These are phyloP conservation scores for Termitomyces sp. DNA, from an alignment of 1,284 basidiomycete genomes.

Conservation along the genomic window DNA sequence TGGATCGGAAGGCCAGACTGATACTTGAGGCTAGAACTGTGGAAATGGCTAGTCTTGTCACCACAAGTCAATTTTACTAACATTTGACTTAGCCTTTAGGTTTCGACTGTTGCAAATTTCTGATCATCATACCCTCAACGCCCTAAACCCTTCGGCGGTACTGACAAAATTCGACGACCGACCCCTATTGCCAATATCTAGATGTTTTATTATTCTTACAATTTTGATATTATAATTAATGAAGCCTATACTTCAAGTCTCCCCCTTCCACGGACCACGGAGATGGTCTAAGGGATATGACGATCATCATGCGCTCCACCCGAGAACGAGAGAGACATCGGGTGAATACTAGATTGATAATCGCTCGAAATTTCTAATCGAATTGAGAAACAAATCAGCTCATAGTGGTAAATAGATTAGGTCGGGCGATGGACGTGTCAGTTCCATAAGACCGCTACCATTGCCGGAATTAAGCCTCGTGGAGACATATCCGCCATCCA, in stretches of 20 bases:
- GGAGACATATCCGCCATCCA: neutral
- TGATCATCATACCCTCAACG: neutral
- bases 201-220: neutral
- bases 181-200: neutral
- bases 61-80: neutral
- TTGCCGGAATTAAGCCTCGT: neutral
- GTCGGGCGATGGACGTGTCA: neutral
- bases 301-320: neutral
- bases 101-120: neutral
- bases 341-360: neutral
- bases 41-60: neutral
- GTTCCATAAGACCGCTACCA: neutral
- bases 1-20: neutral
- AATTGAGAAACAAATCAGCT: neutral
- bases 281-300: slow-evolving; percentile 1
- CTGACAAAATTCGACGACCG: neutral
- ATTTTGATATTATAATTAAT: neutral
- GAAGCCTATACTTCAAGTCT: neutral
- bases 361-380: neutral
- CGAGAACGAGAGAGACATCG: neutral
- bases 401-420: neutral
- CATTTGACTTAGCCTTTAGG: neutral
- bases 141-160: neutral
- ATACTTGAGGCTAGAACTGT: neutral
- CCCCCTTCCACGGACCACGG: slow-evolving; percentile 2